Conservation (phyloP, 2,329 filamentous ascomycete genomes). For the Penicillium sp. region DNA sequence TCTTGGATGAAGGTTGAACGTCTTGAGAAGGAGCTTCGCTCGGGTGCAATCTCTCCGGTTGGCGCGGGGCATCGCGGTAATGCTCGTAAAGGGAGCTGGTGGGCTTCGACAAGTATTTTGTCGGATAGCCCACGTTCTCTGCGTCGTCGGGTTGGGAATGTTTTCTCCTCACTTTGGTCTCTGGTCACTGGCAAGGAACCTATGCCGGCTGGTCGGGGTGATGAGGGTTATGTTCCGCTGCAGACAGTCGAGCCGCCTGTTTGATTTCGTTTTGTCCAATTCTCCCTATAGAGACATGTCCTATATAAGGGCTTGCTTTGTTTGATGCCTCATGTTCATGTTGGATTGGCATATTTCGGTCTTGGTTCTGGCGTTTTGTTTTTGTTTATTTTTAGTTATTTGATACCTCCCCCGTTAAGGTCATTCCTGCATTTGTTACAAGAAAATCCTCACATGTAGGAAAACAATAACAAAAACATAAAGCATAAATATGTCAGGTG, state of each 20-base stretch:
- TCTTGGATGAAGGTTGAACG: constrained; percentile 77
- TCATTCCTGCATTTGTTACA: constrained; percentile 3
- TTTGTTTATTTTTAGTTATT: constrained; percentile 3
- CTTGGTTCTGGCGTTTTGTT: neutral
- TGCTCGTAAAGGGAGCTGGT: constrained; percentile 30
- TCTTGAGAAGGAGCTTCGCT: constrained; percentile 58
- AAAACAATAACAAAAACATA: too few relatives aligned
- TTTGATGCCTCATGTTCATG: constrained; percentile 2
- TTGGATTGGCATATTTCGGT: neutral
- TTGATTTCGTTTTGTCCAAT: constrained; percentile 6
- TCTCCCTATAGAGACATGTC: neutral
- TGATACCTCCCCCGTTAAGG: constrained; percentile 19
- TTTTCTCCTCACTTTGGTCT: constrained; percentile 29
- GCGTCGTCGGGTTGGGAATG: constrained; percentile 21
- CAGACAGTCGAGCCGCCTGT: constrained; percentile 45
- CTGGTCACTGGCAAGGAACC: constrained; percentile 30
- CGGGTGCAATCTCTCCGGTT: constrained; percentile 22
- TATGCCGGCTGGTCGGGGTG: constrained; percentile 22
- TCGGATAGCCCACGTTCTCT: constrained; percentile 20
- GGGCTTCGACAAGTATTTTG: constrained; percentile 31
- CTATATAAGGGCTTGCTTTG: neutral
- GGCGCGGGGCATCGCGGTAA: constrained; percentile 13
- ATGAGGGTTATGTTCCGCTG: constrained; percentile 49
- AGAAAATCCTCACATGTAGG: neutral
- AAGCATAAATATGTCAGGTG: too few relatives aligned